phyloP scores from a whole-genome alignment of 2,329 filamentous ascomycete species.

The Phialophora macrospora region DNA sequence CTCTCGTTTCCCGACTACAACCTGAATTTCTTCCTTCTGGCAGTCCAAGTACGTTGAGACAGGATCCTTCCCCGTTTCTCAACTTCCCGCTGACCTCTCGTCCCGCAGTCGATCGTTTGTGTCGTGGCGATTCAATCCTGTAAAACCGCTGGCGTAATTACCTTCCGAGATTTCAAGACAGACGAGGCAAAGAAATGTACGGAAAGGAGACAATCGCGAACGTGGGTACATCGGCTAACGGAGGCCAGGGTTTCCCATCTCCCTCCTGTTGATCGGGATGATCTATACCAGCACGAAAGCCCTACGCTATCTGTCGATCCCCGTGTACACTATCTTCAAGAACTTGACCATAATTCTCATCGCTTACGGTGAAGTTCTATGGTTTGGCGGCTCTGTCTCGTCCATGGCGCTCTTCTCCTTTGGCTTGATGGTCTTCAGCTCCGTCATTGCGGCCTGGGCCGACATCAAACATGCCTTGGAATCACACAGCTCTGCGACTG shows the following conservation, averaged over 20 bases:
- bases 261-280: slow-evolving; percentile 94
- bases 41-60: slow-evolving; percentile 75
- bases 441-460: slow-evolving; percentile 93
- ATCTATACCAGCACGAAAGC: slow-evolving; percentile 98
- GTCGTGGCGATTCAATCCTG: slow-evolving; percentile 80
- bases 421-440: slow-evolving; percentile 94
- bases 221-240: slow-evolving; percentile 1
- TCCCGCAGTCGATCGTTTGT: slow-evolving; percentile 80
- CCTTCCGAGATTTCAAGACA: slow-evolving; percentile 79
- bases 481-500: slow-evolving; percentile 58
- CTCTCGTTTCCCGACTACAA: slow-evolving; percentile 91
- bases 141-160: slow-evolving; percentile 82
- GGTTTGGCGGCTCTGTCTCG: slow-evolving; percentile 94
- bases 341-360: slow-evolving; percentile 99
- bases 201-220: slow-evolving; percentile 42
- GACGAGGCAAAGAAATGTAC: slow-evolving; percentile 92
- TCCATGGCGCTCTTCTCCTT: slow-evolving; percentile 89
- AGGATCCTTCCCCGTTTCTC: background rate
- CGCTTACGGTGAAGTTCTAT: slow-evolving; percentile 95
- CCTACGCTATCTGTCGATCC: slow-evolving; percentile 93
- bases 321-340: slow-evolving; percentile 99
- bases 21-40: slow-evolving; percentile 92
- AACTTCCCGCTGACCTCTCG: slow-evolving; percentile 21
- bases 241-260: slow-evolving; percentile 91
- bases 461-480: slow-evolving; percentile 86